Conservation (phyloP, 139 green algal genomes). For the Tetradesmus lagerheimii region DNA sequence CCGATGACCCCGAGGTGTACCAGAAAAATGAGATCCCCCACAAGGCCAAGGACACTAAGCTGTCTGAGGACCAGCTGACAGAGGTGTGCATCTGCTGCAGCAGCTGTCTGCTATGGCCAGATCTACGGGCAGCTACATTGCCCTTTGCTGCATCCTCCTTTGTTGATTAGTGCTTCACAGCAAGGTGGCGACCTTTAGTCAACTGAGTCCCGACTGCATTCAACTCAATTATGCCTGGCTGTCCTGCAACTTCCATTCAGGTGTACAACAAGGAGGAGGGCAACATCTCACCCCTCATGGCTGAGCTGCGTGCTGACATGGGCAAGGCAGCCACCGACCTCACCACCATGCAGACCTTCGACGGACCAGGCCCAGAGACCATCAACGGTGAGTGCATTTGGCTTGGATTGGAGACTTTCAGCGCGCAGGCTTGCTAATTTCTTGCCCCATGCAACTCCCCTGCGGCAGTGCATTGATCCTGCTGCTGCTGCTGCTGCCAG, state of each 20-base stretch:
- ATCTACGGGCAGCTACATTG: no score
- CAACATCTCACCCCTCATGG: constrained; percentile 38
- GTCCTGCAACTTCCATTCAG: no score
- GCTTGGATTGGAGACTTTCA: no score
- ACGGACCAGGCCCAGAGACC: constrained; percentile 38
- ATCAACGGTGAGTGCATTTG: constrained; percentile 24
- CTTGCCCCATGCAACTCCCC: no score
- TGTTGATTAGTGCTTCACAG: no score
- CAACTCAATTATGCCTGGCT: not conserved
- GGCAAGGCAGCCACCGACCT: constrained; percentile 39
- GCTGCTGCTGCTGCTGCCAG: no score
- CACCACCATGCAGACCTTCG: constrained; percentile 38
- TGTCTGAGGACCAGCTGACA: constrained; percentile 6
- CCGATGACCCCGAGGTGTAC: not conserved
- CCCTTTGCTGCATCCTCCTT: no score
- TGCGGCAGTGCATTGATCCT: no score
- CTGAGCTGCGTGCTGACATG: constrained; percentile 37
- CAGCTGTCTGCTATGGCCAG: no score
- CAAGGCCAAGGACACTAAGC: constrained; percentile 6
- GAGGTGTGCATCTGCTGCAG: not conserved
- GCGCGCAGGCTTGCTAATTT: no score
- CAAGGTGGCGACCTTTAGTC: no score
- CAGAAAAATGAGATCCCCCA: not conserved
- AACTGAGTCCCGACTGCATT: no score
- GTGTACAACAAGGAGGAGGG: constrained; percentile 33